A percentile compares a stretch with the other conserved stretches of the same genome.
phyloP scores from a whole-genome alignment of 768 basidiomycete species.

The Suillus discolor region DNA sequence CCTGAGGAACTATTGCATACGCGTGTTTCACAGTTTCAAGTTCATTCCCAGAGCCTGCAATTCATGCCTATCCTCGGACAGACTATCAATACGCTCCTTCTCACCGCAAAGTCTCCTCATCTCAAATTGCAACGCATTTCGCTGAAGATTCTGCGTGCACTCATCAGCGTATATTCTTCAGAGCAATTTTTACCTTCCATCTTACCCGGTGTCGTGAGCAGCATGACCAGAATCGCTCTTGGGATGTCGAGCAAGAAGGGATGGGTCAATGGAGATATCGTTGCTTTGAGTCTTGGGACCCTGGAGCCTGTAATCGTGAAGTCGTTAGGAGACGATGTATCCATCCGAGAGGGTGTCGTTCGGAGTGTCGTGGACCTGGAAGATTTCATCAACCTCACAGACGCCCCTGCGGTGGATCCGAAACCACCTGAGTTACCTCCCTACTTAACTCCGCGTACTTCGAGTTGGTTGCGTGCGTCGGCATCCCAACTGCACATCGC shows the following conservation, averaged over 20 bases:
- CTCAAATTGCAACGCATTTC: slow-evolving; percentile 65
- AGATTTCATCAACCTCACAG: slow-evolving; percentile 50
- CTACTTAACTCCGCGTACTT: slow-evolving; percentile 59
- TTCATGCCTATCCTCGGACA: slow-evolving; percentile 84
- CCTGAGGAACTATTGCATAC: slow-evolving; percentile 15
- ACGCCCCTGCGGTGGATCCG: slow-evolving; percentile 15
- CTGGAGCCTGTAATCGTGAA: slow-evolving; percentile 56
- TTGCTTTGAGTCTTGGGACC: slow-evolving; percentile 57
- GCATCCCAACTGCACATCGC: slow-evolving; percentile 84
- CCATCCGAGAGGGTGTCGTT: slow-evolving; percentile 61
- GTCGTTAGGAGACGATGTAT: slow-evolving; percentile 69
- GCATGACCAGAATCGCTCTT: slow-evolving; percentile 71
- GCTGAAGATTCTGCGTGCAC: slow-evolving; percentile 54
- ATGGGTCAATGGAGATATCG: slow-evolving; percentile 74
- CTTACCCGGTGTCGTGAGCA: slow-evolving; percentile 82
- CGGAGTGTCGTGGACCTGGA: slow-evolving; percentile 59
- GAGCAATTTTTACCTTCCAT: slow-evolving; percentile 64
- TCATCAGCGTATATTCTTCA: slow-evolving; percentile 53
- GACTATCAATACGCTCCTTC: slow-evolving; percentile 75
- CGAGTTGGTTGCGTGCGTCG: slow-evolving; percentile 81
- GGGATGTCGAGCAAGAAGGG: slow-evolving; percentile 55
- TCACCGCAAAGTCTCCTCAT: slow-evolving; percentile 55
- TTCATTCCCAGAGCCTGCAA: slow-evolving; percentile 42
- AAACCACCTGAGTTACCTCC: slow-evolving; percentile 34
- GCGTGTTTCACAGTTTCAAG: slow-evolving; percentile 43